Conservation (phyloP, 257 asterid species). For the Cordia subcordata region DNA sequence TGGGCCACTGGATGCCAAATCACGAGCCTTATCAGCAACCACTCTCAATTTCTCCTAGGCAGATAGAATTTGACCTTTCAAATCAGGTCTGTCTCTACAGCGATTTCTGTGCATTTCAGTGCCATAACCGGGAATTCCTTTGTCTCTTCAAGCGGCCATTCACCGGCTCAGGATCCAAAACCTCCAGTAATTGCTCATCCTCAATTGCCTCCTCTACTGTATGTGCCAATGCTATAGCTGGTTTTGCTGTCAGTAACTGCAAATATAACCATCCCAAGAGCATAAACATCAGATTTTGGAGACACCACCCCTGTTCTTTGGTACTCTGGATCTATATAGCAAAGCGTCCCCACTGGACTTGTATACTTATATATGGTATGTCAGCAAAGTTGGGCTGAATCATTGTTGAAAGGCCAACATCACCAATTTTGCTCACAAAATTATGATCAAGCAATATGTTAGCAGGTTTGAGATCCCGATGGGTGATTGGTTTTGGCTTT, state of each 20-base stretch:
- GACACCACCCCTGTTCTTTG: constrained; percentile 70
- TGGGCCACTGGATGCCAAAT: constrained; percentile 19
- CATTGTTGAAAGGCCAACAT: constrained; percentile 76
- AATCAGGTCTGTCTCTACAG: constrained; percentile 60
- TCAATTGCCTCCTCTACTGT: constrained; percentile 55
- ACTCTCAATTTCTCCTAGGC: constrained; percentile 53
- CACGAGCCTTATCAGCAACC: constrained; percentile 37
- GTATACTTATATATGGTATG: constrained; percentile 39
- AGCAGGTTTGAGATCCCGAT: constrained; percentile 89
- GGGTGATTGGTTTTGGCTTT: constrained; percentile 64
- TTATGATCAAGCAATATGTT: constrained; percentile 84
- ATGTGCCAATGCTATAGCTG: constrained; percentile 57
- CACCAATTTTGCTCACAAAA: constrained; percentile 77
- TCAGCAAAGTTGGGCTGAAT: constrained; percentile 30
- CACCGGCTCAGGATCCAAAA: constrained; percentile 59
- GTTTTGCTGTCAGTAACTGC: constrained; percentile 77
- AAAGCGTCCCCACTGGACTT: constrained; percentile 63
- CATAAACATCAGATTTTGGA: constrained; percentile 74
- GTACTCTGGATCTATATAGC: constrained; percentile 90
- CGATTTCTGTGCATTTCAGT: constrained; percentile 65
- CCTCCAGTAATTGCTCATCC: constrained; percentile 26
- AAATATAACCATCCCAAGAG: constrained; percentile 69
- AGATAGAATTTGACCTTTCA: constrained; percentile 52
- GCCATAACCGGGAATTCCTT: constrained; percentile 52
- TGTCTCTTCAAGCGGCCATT: constrained; percentile 72